Evolutionary conservation across 306 rosid species (phyloP).

Genomic region (Carpinus fangiana): DNA sequence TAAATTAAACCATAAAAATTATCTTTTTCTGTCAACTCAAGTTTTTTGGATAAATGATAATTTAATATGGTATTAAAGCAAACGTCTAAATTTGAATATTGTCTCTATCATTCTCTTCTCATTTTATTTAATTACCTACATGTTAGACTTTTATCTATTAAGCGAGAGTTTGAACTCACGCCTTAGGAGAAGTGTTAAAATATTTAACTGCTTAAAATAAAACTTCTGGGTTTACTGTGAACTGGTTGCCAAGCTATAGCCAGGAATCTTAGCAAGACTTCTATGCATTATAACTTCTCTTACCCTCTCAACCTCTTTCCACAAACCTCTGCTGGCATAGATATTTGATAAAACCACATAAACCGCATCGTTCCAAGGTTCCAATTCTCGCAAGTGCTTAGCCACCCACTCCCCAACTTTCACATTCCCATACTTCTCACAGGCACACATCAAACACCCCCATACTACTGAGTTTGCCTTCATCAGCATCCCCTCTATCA

Average conservation of each 20-base stretch:
- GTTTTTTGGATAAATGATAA: no score
- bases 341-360: constrained; percentile 73
- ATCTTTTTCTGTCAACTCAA: no score
- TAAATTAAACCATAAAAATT: no score
- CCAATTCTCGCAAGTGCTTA: constrained; percentile 64
- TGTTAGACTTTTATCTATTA: no score
- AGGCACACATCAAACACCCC: constrained; percentile 82
- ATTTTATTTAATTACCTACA: no score
- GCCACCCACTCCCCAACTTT: constrained; percentile 81
- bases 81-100: no score
- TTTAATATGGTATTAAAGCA: no score
- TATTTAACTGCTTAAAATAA: not conserved
- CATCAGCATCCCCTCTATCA: constrained; percentile 83
- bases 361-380: constrained; percentile 74
- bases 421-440: constrained; percentile 77
- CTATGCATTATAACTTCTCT: constrained; percentile 53
- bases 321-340: constrained; percentile 64
- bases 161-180: no score
- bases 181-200: no score
- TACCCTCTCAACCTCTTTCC: constrained; percentile 67
- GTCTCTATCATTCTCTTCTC: no score
- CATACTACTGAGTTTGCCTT: constrained; percentile 66
- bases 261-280: constrained; percentile 64
- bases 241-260: constrained; percentile 59
- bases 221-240: constrained; percentile 31